phyloP scores from a whole-genome alignment of 2,329 filamentous ascomycete genomes.

The Clarireedia sp. region DNA sequence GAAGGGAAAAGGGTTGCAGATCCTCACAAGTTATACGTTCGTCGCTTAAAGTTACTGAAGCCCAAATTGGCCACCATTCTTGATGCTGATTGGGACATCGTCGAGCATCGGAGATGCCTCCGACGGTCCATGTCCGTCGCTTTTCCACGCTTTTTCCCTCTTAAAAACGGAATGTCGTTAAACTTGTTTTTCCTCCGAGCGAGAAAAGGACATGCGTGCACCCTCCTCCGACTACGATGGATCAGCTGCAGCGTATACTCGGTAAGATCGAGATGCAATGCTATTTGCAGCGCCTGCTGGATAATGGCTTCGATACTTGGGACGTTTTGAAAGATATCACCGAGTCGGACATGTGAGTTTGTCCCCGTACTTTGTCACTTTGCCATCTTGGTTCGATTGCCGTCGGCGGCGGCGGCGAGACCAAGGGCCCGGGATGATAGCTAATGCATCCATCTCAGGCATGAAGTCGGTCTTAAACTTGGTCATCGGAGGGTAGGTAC shows the following conservation, averaged over 20 bases:
- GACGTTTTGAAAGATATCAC: slow-evolving; percentile 4
- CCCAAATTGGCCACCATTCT: background rate
- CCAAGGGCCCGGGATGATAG: too few species aligned
- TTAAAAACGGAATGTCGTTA: too few species aligned
- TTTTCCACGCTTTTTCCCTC: too few species aligned
- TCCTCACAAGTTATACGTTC: too few species aligned
- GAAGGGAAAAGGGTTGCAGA: too few species aligned
- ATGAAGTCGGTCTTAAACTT: background rate
- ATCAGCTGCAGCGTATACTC: background rate
- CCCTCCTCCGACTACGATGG: background rate
- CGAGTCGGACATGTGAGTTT: slow-evolving; percentile 3
- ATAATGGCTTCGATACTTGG: slow-evolving; percentile 6
- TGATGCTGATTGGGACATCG: background rate
- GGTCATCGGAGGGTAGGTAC: slow-evolving; percentile 4
- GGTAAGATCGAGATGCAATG: background rate
- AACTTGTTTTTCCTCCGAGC: too few species aligned
- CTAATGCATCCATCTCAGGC: background rate
- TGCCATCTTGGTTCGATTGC: too few species aligned
- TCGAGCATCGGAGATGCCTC: background rate
- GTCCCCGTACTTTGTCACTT: too few species aligned
- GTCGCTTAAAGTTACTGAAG: too few species aligned
- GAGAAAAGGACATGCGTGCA: too few species aligned
- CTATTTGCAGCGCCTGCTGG: background rate
- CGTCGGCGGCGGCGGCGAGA: background rate
- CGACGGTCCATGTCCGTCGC: too few species aligned